Percentiles rank a stretch among this genome's conserved stretches.
Conservation (phyloP, 2,329 filamentous ascomycete species). For the Rosellinia necatrix region DNA sequence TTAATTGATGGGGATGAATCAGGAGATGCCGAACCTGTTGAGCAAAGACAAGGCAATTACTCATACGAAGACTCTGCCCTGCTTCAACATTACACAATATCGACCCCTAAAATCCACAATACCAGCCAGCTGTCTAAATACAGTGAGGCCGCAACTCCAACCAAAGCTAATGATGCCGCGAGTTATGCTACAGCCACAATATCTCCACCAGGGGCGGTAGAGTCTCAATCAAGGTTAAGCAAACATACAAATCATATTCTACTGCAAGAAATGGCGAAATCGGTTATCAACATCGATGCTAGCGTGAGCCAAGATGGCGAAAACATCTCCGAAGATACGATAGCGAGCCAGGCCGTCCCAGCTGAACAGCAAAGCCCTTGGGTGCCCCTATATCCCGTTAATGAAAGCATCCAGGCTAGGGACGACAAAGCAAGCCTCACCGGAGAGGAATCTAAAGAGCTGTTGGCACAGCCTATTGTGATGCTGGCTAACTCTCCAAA, state of each 20-base stretch:
- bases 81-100: slow-evolving; percentile 13
- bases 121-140: not conserved
- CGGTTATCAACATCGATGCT: not conserved
- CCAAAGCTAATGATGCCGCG: not conserved
- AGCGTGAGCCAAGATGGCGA: not conserved
- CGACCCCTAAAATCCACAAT: slow-evolving; percentile 8
- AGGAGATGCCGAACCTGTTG: not conserved
- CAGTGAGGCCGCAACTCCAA: not conserved
- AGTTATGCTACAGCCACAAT: not conserved
- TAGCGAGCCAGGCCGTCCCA: not conserved
- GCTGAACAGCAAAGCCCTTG: slow-evolving; percentile 37
- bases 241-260: not conserved
- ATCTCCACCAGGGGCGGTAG: not conserved
- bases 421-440: not conserved
- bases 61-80: not conserved
- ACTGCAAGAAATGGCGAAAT: not conserved
- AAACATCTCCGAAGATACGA: not conserved
- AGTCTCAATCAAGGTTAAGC: not conserved
- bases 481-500: slow-evolving; percentile 17
- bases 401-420: slow-evolving; percentile 9
- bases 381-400: slow-evolving; percentile 18
- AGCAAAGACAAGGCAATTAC: not conserved
- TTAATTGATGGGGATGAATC: slow-evolving; percentile 27
- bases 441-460: not conserved
- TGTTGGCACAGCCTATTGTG: slow-evolving; percentile 4